A percentile compares a stretch with the other conserved stretches of the same genome.
Conservation (phyloP, 2,329 filamentous ascomycete species). For the Colletotrichum somersetense region DNA sequence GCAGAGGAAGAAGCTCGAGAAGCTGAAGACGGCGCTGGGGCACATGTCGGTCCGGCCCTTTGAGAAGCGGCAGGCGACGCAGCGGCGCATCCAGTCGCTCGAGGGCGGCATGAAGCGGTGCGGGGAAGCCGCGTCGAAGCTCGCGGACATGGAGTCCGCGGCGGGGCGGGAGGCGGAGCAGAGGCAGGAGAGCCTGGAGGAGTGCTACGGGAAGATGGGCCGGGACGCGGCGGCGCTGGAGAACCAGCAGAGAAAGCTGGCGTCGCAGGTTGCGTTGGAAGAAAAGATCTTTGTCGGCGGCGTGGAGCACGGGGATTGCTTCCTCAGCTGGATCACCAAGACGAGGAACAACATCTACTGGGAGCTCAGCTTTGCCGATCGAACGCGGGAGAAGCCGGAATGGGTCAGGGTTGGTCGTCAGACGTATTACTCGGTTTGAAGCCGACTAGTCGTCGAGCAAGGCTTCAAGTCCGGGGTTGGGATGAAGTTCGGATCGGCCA, state of each 20-base stretch:
- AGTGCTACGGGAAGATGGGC: neutral
- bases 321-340: slow-evolving; percentile 9
- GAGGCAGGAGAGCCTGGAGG: neutral
- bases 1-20: slow-evolving; percentile 7
- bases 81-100: neutral
- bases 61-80: neutral
- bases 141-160: neutral
- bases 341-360: neutral
- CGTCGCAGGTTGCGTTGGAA: slow-evolving; percentile 1
- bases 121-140: neutral
- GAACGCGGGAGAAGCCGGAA: neutral
- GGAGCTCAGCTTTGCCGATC: slow-evolving; percentile 11
- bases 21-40: neutral
- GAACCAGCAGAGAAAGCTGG: neutral
- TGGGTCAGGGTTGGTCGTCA: neutral
- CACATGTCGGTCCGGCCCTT: slow-evolving; percentile 5
- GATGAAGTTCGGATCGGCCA: neutral
- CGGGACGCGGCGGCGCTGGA: neutral
- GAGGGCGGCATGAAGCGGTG: neutral
- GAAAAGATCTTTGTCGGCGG: slow-evolving; percentile 7
- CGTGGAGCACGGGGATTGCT: neutral
- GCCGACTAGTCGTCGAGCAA: neutral
- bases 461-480: neutral
- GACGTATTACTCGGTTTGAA: slow-evolving; percentile 3
- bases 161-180: neutral